These are phyloP conservation scores for Leccinum uliginosum DNA, from an alignment of 768 basidiomycete species.

Conservation along the genomic window DNA sequence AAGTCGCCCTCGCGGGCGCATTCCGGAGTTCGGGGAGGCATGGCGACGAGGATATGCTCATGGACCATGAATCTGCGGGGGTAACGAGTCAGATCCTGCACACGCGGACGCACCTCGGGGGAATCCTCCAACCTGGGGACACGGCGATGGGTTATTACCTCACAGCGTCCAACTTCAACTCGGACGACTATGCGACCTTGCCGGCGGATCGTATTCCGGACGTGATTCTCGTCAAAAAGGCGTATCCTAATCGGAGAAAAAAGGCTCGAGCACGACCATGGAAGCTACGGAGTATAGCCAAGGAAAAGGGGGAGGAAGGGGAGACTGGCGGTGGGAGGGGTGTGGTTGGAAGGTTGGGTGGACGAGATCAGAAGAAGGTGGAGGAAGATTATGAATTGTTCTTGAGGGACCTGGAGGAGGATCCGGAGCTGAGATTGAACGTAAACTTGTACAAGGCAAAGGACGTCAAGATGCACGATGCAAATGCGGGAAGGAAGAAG, in stretches of 20 bases:
- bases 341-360: conserved; percentile 87
- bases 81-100: conserved; percentile 79
- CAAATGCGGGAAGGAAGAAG: conserved; percentile 18
- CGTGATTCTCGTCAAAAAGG: conserved; percentile 90
- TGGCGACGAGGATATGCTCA: conserved; percentile 46
- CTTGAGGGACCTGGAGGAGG: conserved; percentile 91
- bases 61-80: conserved; percentile 60
- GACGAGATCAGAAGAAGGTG: conserved; percentile 86
- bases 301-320: conserved; percentile 84
- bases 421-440: conserved; percentile 80
- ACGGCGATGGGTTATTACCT: conserved; percentile 89
- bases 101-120: conserved; percentile 95
- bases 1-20: conserved; percentile 81
- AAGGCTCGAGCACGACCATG: conserved; percentile 82
- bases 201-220: conserved; percentile 73
- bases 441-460: conserved; percentile 84
- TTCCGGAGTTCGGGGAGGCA: conserved; percentile 53
- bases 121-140: conserved; percentile 91
- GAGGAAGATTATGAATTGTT: conserved; percentile 97
- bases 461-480: conserved; percentile 50
- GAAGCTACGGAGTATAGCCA: conserved; percentile 89
- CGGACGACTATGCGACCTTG: conserved; percentile 72
- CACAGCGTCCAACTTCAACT: conserved; percentile 89
- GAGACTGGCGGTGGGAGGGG: conserved; percentile 75
- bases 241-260: conserved; percentile 90